These are phyloP conservation scores for Dispira simplex DNA, from an alignment of 192 early-diverging fungal species.

Conservation along the genomic window DNA sequence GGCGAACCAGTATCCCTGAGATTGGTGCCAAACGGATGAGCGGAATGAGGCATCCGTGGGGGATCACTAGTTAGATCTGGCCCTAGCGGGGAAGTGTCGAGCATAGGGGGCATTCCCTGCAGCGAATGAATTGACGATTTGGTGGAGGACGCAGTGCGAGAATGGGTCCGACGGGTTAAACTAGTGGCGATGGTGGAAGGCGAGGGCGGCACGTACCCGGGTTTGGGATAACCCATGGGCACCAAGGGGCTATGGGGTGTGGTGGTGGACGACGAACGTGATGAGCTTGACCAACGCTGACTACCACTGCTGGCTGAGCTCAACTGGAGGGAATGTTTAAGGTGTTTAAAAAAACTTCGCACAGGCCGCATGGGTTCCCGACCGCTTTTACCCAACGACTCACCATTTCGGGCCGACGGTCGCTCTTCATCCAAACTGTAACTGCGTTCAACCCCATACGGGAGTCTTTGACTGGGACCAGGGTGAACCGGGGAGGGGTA, in stretches of 20 bases:
- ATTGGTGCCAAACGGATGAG: no score
- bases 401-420: constrained; percentile 9
- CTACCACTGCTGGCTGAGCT: not conserved
- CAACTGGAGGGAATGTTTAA: not conserved
- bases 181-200: constrained; percentile 7
- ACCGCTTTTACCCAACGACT: not conserved
- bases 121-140: constrained; percentile 8
- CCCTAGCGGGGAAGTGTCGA: not conserved
- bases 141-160: constrained; percentile 8
- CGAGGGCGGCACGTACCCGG: constrained; percentile 5
- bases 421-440: constrained; percentile 12
- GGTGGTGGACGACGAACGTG: constrained; percentile 6
- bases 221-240: not conserved
- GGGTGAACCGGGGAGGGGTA: not conserved
- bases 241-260: constrained; percentile 9
- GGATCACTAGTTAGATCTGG: no score
- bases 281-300: constrained; percentile 5
- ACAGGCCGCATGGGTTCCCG: constrained; percentile 4
- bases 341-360: constrained; percentile 4
- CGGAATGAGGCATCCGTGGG: no score
- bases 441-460: constrained; percentile 1
- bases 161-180: constrained; percentile 3
- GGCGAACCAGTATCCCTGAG: no score
- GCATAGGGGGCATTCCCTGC: not conserved
- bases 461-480: not conserved